Percentiles rank a stretch among this genome's conserved stretches.
phyloP scores from a whole-genome alignment of 495 filamentous ascomycete genomes.

The Penicillium riverlandense region DNA sequence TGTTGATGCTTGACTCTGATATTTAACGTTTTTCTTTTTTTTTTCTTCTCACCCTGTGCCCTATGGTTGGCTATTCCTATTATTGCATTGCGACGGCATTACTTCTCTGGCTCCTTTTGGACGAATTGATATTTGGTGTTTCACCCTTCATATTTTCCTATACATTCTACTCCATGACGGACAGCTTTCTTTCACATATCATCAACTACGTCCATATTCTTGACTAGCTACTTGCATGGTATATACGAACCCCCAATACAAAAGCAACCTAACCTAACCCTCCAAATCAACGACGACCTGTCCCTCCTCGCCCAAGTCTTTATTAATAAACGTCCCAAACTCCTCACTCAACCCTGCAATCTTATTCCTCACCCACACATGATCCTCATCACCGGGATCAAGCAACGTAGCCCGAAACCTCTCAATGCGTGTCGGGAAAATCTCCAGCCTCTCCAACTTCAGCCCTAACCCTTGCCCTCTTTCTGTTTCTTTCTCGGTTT shows the following conservation, averaged over 20 bases:
- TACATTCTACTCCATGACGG: no score
- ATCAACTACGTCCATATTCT: no score
- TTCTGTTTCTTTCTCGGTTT: background rate
- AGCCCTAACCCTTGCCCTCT: background rate
- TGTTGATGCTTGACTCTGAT: conserved; percentile 18
- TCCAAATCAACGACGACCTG: conserved; percentile 22
- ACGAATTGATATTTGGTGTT: no score
- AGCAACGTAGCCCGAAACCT: conserved; percentile 20
- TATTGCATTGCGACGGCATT: conserved; percentile 7
- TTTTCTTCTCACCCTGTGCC: conserved; percentile 1
- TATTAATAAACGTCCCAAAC: conserved; percentile 10
- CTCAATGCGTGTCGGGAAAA: conserved; percentile 22
- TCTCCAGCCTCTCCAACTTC: conserved; percentile 17
- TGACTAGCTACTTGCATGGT: no score
- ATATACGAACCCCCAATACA: no score
- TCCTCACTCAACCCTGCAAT: conserved; percentile 13
- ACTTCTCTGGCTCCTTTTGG: background rate
- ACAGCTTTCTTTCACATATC: no score
- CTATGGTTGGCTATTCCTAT: background rate
- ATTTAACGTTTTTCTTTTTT: conserved; percentile 9
- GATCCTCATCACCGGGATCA: conserved; percentile 12
- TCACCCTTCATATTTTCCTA: no score
- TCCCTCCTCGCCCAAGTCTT: conserved; percentile 13
- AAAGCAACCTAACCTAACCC: no score
- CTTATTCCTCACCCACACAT: conserved; percentile 17